phyloP scores from a whole-genome alignment of 768 basidiomycete species.

The Trametes punicea region DNA sequence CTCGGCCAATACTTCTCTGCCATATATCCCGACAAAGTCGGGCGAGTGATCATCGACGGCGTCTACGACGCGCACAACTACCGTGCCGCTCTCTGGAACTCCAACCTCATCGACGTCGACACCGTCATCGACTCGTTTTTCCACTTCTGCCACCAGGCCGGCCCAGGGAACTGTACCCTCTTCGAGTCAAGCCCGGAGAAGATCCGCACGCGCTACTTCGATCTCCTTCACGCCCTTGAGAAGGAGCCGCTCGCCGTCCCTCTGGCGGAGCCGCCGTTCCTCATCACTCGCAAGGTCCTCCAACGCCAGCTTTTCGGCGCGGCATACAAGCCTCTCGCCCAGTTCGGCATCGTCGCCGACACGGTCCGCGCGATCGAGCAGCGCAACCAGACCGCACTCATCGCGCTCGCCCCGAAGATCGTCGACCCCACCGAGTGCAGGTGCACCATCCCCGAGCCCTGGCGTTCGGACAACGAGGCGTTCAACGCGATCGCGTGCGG shows the following conservation, averaged over 20 bases:
- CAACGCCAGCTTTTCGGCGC: constrained; percentile 10
- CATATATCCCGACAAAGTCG: constrained; percentile 34
- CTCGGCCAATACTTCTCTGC: constrained; percentile 28
- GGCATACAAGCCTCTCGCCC: constrained; percentile 8
- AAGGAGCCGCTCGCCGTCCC: constrained; percentile 10
- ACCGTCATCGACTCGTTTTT: constrained; percentile 19
- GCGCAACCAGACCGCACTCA: constrained; percentile 13
- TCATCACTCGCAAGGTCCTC: constrained; percentile 16
- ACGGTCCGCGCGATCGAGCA: constrained; percentile 14
- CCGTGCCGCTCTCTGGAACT: constrained; percentile 19
- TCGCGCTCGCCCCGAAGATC: constrained; percentile 8
- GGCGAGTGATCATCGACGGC: constrained; percentile 31
- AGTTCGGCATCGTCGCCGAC: constrained; percentile 10
- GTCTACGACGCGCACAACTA: constrained; percentile 29
- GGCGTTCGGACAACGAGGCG: constrained; percentile 11
- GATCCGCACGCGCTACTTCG: constrained; percentile 20
- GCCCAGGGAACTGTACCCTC: constrained; percentile 24
- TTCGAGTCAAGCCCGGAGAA: constrained; percentile 21
- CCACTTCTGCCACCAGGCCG: constrained; percentile 25
- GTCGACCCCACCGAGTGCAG: constrained; percentile 14
- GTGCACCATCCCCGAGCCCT: constrained; percentile 2
- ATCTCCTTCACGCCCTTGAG: constrained; percentile 6
- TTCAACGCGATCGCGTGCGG: constrained; percentile 17
- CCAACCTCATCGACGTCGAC: constrained; percentile 26
- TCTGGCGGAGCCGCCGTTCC: constrained; percentile 12